Evolutionary conservation across 2,329 filamentous ascomycete species (phyloP).

Genomic region (Aspergillus versicolor): DNA sequence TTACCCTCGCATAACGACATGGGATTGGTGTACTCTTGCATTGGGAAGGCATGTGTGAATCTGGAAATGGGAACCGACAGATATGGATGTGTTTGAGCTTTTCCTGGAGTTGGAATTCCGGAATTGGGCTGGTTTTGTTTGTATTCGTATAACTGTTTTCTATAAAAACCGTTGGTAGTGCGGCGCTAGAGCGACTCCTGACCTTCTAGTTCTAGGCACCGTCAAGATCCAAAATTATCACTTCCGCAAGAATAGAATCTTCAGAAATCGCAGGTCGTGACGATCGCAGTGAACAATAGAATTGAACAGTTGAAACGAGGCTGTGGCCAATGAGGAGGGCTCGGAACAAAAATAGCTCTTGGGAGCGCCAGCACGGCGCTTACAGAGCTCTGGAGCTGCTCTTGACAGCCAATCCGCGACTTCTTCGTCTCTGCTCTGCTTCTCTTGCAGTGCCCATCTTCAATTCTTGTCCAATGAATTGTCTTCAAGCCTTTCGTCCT

Average conservation of each 20-base stretch:
- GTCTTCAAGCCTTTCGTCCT: neutral
- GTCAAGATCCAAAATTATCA: neutral
- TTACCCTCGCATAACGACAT: constrained; percentile 12
- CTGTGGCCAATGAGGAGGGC: neutral
- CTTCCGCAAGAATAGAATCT: neutral
- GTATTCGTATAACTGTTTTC: neutral
- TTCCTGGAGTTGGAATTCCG: neutral
- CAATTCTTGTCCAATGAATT: constrained; percentile 12
- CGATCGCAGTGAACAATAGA: neutral
- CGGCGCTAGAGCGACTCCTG: neutral
- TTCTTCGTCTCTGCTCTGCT: neutral
- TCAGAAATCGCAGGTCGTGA: neutral
- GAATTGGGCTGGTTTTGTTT: neutral
- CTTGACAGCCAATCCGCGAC: constrained; percentile 16
- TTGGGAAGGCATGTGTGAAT: constrained; percentile 13
- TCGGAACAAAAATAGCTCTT: constrained; percentile 8
- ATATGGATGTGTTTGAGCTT: constrained; percentile 1
- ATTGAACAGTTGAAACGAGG: constrained; percentile 1
- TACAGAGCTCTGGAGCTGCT: constrained; percentile 12
- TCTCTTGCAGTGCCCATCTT: constrained; percentile 13
- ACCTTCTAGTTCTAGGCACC: neutral
- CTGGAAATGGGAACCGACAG: constrained; percentile 10
- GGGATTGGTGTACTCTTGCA: constrained; percentile 10
- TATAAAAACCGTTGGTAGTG: neutral
- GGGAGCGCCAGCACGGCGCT: constrained; percentile 17